Evolutionary conservation across 495 filamentous ascomycete genomes (phyloP), one percentile per base, ranked within the genome.

Genomic region (Diplogelasinospora grovesii): DNA sequence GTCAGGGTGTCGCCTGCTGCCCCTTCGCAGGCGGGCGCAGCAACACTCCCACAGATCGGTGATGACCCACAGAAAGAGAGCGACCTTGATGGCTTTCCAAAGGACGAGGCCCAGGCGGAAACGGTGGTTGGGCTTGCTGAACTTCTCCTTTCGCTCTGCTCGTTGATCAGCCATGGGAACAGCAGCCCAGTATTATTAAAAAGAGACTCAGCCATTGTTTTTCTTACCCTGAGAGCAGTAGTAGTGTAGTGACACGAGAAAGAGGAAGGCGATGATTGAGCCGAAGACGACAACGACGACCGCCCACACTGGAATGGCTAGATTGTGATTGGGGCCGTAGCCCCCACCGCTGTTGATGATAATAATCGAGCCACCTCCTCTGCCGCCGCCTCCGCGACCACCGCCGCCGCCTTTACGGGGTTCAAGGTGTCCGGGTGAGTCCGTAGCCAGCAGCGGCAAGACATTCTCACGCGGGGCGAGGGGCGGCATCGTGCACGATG

Each of bases 231-330:
- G 24, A 3, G 4, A 6, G 13, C 26, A 34, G 15, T 42, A 32
- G 16, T 33, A 26, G 2, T 13, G 1, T 14, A 42, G 25, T 6
- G 28, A 28, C 1, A n/a, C n/a, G 22, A 42, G 13, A 15, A 42
- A 42, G 5, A 33, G n/a, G 19, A 42, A 4, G 11, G 34, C 4
- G 2, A 25, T 5, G 8, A 32, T 5, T 4, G 30, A 15, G 8
- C 20, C 22, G 4, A 45, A 8, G 11, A 32, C 13, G 22, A 45
- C 32, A 7, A 45, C 11, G 5, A 45, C 11, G 27, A 45, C 34
- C 7, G 35, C 43, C 43, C 43, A 45, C 20, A 39, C 35, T 21
- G 43, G 43, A 11, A 45, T 25, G 2, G 23, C 2, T 10, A 29
- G 16, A 21, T 9, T 25, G 5, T 22, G 19, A 2, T 20, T 4